phyloP scores from a whole-genome alignment of 2,329 filamentous ascomycete genomes.

The Mariannaea sp. region DNA sequence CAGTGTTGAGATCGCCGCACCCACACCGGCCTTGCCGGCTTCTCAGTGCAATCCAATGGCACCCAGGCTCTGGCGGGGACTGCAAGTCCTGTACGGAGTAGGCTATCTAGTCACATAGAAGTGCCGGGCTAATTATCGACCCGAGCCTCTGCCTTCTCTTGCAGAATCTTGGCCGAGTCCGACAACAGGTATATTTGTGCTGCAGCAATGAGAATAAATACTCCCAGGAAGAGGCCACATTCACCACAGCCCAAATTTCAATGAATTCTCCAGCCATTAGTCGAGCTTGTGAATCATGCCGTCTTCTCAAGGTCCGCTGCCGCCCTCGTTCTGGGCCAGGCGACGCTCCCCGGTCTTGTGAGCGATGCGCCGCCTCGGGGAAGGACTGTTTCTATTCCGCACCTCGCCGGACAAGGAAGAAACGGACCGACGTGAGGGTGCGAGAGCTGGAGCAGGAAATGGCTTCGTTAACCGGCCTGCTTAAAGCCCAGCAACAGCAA shows the following conservation, averaged over 20 bases:
- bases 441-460: slow-evolving; percentile 2
- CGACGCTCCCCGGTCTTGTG: neutral
- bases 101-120: too few relatives aligned
- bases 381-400: neutral
- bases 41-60: too few relatives aligned
- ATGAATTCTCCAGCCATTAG: neutral
- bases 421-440: neutral
- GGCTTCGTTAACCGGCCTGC: neutral
- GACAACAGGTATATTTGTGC: too few relatives aligned
- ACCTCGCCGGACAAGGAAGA: neutral
- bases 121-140: neutral
- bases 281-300: slow-evolving; percentile 2
- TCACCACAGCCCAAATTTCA: neutral
- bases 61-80: too few relatives aligned
- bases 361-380: neutral
- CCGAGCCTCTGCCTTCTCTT: neutral
- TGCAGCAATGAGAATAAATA: too few relatives aligned
- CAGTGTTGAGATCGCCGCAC: too few relatives aligned
- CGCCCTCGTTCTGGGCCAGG: neutral
- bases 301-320: slow-evolving; percentile 3
- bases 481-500: neutral
- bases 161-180: too few relatives aligned
- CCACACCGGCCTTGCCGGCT: too few relatives aligned
- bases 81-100: too few relatives aligned
- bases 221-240: too few relatives aligned